Conservation (phyloP, 1,139 yeast genomes). For the Candida smagusa region DNA sequence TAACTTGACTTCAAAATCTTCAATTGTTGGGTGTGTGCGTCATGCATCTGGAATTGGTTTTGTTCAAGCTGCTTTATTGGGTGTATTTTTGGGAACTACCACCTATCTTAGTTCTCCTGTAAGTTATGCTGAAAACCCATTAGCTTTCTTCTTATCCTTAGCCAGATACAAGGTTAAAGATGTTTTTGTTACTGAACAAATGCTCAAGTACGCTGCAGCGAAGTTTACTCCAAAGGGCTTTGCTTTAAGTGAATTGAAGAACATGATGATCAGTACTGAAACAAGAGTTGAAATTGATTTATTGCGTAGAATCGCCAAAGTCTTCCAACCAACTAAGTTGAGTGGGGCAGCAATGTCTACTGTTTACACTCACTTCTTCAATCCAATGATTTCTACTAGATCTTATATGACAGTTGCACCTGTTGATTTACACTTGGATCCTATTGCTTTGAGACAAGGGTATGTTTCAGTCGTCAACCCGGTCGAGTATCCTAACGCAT, state of each 20-base stretch:
- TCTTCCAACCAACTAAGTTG: constrained; percentile 63
- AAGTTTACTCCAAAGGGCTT: constrained; percentile 65
- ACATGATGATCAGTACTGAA: constrained; percentile 79
- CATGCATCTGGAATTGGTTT: constrained; percentile 87
- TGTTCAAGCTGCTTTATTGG: constrained; percentile 75
- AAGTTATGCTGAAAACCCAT: constrained; percentile 74
- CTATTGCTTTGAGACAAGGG: constrained; percentile 86
- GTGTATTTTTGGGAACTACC: constrained; percentile 82
- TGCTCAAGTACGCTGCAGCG: constrained; percentile 72
- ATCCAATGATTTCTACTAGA: constrained; percentile 81
- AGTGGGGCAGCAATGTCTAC: constrained; percentile 71
- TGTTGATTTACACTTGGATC: constrained; percentile 81
- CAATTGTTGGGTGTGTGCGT: constrained; percentile 83
- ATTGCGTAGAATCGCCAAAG: constrained; percentile 57
- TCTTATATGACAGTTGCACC: constrained; percentile 90
- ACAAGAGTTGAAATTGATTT: constrained; percentile 68
- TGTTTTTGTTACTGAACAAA: constrained; percentile 79
- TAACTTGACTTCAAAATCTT: constrained; percentile 67
- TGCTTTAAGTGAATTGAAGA: constrained; percentile 63
- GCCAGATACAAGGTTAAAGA: constrained; percentile 83
- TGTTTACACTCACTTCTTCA: constrained; percentile 74
- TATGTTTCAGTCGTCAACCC: constrained; percentile 78
- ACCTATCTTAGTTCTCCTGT: constrained; percentile 79
- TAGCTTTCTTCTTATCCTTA: constrained; percentile 65
- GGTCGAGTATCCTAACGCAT: constrained; percentile 59